Evolutionary conservation across 306 rosid species (phyloP), one percentile per base, ranked within the genome.

Genomic region (Rosa multiflora): DNA sequence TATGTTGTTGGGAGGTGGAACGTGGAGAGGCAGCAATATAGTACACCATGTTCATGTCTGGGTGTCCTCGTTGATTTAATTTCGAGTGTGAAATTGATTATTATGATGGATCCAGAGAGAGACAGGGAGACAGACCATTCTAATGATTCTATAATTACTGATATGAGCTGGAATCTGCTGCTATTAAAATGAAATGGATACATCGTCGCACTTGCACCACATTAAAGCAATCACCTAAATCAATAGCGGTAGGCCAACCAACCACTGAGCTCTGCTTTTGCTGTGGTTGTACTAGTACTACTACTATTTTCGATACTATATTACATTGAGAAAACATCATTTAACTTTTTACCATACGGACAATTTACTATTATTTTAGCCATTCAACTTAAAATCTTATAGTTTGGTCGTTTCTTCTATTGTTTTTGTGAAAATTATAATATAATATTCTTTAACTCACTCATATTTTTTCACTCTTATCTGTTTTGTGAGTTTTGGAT

Each of bases 171-270:
- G 46, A 39, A 39, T 39, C 26, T 15, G n/a, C 48, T 37, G 23
- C 10, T 15, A 37, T 39, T 39, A 15, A 37, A 66, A 35, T 66
- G 47, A 66, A 66, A 35, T 15, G 26, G 47, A 17, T 14, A 4
- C 48, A 39, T 35, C 71, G 26, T 39, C 71, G 71, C 48, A 15
- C 71, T 67, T 8, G 48, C 71, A 18, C 46, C 47, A 37, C 70
- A 15, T 66, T 26, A 66, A 66, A 66, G 4, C 70, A 17, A 66
- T 37, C 48, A 7, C 63, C 15, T 8, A 17, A 17, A 37, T 66
- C 70, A 66, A 66, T 17, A 5, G 70, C n/a, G 70, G 23, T 37
- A 66, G 47, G 70, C 70, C 70, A 66, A 17, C 70, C 1, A 64
- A 64, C 15, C 43, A 32, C 20, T 5, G 18, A 63, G 69, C n/a